phyloP scores from a whole-genome alignment of 2,329 filamentous ascomycete species.

The Penicillium occitanis region DNA sequence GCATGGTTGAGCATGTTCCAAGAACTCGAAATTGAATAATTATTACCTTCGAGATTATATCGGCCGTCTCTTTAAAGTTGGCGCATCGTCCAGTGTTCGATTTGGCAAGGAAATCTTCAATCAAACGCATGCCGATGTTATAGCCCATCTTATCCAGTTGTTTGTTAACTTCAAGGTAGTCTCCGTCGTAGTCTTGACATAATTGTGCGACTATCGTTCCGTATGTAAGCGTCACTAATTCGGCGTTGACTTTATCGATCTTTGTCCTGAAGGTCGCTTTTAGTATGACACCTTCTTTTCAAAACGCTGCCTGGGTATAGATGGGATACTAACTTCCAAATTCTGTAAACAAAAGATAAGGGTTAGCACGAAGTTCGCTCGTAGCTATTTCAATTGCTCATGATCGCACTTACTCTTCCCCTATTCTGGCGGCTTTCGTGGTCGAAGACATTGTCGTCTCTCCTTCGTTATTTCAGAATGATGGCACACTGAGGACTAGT shows the following conservation, averaged over 20 bases:
- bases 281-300: neutral
- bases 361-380: neutral
- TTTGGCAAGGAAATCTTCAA: constrained; percentile 97
- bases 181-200: constrained; percentile 91
- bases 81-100: constrained; percentile 84
- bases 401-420: constrained; percentile 66
- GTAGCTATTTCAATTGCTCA: neutral
- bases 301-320: neutral
- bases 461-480: neutral
- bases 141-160: constrained; percentile 99
- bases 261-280: constrained; percentile 64
- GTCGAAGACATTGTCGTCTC: constrained; percentile 50
- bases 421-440: constrained; percentile 66
- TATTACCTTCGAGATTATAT: constrained; percentile 85
- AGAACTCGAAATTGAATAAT: neutral
- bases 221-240: constrained; percentile 95
- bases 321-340: constrained; percentile 78
- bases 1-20: neutral
- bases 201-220: constrained; percentile 95
- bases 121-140: constrained; percentile 92
- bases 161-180: constrained; percentile 95
- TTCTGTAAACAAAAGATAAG: constrained; percentile 52
- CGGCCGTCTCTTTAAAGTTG: constrained; percentile 93
- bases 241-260: constrained; percentile 96
- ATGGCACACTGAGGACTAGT: neutral